Evolutionary conservation across 352 stramenopile genomes (phyloP).

Genomic region (Pseudoperonospora humuli): DNA sequence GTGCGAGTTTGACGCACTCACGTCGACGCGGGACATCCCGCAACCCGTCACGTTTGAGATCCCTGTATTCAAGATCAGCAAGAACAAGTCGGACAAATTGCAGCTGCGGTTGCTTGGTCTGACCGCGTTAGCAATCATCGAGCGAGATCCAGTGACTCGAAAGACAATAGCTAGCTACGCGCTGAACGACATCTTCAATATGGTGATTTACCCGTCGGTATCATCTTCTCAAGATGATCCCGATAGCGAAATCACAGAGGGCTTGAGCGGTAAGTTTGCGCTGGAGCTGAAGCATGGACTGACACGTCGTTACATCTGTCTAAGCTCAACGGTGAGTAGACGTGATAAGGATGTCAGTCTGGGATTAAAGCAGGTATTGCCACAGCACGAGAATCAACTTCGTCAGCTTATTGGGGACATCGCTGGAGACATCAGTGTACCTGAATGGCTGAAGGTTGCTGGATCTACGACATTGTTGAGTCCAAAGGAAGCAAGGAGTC

Average conservation of each 20-base stretch:
- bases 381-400: constrained; percentile 59
- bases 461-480: constrained; percentile 68
- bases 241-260: constrained; percentile 41
- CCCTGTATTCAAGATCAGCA: constrained; percentile 80
- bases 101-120: constrained; percentile 69
- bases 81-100: constrained; percentile 60
- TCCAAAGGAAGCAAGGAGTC: constrained; percentile 63
- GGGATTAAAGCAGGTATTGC: constrained; percentile 42
- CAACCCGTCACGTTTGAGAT: constrained; percentile 80
- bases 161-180: constrained; percentile 57
- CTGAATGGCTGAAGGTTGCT: constrained; percentile 63
- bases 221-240: constrained; percentile 50
- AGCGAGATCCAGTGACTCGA: constrained; percentile 65
- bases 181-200: constrained; percentile 80
- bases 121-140: constrained; percentile 59
- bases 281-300: constrained; percentile 78
- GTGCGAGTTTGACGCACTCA: constrained; percentile 77
- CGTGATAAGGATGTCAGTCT: constrained; percentile 76
- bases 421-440: constrained; percentile 45
- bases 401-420: constrained; percentile 65
- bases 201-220: constrained; percentile 80
- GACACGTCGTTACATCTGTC: constrained; percentile 65
- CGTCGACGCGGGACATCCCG: constrained; percentile 66
- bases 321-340: constrained; percentile 51
- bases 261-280: constrained; percentile 68